Percentiles rank a stretch among this genome's conserved stretches.
phyloP scores from a whole-genome alignment of 2,329 filamentous ascomycete genomes.

The Nigrospora oryzae region DNA sequence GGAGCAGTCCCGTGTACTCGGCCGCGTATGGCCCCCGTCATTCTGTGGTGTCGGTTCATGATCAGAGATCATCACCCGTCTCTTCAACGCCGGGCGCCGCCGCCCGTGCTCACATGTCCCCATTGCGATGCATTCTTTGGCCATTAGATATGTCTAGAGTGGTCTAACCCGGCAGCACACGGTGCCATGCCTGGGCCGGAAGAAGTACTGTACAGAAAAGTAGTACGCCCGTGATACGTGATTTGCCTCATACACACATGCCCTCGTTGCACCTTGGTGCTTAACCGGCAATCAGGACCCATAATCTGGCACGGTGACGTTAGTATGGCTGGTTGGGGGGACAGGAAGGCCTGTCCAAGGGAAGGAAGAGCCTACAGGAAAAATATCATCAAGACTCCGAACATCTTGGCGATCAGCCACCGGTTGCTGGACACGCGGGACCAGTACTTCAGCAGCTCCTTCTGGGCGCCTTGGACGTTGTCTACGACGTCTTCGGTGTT shows the following conservation, averaged over 20 bases:
- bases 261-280: neutral
- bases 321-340: neutral
- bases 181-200: neutral
- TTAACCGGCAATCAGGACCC: slow-evolving; percentile 58
- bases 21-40: too few species aligned
- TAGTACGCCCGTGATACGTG: neutral
- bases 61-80: too few species aligned
- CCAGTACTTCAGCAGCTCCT: slow-evolving; percentile 97
- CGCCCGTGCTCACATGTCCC: neutral
- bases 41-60: too few species aligned
- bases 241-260: neutral
- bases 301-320: slow-evolving; percentile 39
- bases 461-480: slow-evolving; percentile 93
- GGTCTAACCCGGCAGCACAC: neutral
- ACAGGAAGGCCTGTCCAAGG: neutral
- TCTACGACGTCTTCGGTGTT: slow-evolving; percentile 98
- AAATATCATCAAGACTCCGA: slow-evolving; percentile 91
- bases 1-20: too few species aligned
- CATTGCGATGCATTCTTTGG: neutral
- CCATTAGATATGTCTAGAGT: slow-evolving; percentile 1
- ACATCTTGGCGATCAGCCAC: slow-evolving; percentile 84
- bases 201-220: slow-evolving; percentile 2
- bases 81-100: neutral
- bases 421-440: slow-evolving; percentile 86
- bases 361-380: slow-evolving; percentile 45